Evolutionary conservation across 441 rosid species (phyloP), one percentile per base, ranked within the genome.

Genomic region (Adansonia grandidieri): DNA sequence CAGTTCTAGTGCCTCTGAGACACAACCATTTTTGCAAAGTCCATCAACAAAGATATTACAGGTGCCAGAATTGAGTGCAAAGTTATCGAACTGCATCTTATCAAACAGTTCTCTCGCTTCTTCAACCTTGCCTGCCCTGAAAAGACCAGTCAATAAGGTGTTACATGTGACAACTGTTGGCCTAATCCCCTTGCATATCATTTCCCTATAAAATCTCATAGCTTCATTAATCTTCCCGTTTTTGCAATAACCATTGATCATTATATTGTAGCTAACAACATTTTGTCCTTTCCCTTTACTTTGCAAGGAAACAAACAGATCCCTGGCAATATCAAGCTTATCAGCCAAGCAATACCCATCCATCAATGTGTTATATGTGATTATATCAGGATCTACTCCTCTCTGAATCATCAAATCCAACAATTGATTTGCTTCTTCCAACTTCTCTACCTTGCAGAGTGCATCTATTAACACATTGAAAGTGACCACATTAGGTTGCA

Each of bases 161-260:
- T 73, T 84, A 71, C 67, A 85, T 2, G 87, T 82, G 63, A 74
- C 32, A 70, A 79, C 58, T 0, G 78, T 64, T 24, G 86, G 84
- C 15, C 37, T 66, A 73, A 81, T 71, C 28, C 77, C 79, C 42
- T 78, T 79, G 10, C n/a, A 32, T 17, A 60, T 62, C 85, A 85
- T 85, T 72, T 74, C 78, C 72, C 58, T 62, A 63, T 44, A 80
- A 20, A 68, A 74, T 20, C 37, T 50, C 76, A 80, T 79, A 15
- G 85, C 83, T 78, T 83, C 82, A 24, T 72, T 64, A 2, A 68
- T 50, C 75, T 65, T 75, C 54, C 54, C 56, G 13, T 5, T 62
- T 72, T 77, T 81, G 67, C 82, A 80, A 67, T 75, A 83, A 45
- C 82, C 83, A 68, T 80, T 83, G 40, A 85, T 83, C 76, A 82